Evolutionary conservation across 192 early-diverging fungal genomes (phyloP), one percentile per base, ranked within the genome.

Genomic region (Gamsiella multidivaricata): DNA sequence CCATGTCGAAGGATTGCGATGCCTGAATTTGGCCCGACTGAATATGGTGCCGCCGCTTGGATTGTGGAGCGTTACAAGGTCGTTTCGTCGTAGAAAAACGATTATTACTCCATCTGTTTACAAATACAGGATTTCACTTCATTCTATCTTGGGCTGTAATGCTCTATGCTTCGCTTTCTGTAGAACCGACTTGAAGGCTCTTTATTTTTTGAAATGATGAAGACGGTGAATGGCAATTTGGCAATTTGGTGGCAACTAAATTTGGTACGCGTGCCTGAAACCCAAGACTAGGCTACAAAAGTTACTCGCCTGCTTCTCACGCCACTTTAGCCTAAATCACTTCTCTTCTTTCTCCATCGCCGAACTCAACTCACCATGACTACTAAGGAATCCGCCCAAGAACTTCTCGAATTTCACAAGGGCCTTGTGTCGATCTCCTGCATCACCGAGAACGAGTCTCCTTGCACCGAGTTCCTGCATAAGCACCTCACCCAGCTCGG

Each of bases 391-490:
- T 69, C 66, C 20, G 60, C 60, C 47, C 50, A 78, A 51, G 59
- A 78, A 31, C 60, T 78, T 23, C 64, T 76, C 46, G 65, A 46
- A 31, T 76, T 76, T 43, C 73, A 76, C 73, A 76, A 76, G 65
- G 73, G 65, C 7, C 73, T 76, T 22, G 65, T 78, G 37, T 68
- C 74, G 60, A 69, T 78, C 45, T 61, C 64, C 1, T 76, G 73
- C 73, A 76, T 76, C 49, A 78, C 74, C 45, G 73, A 76, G 53
- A 76, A 76, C 53, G 73, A 76, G 55, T 67, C 65, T 12, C 61
- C 70, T 5, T 61, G 80, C 62, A 81, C 82, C 7, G 42, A 65
- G 10, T 79, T 51, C 60, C 37, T 83, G 11, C 56, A 69, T n/a
- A 5, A 54, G 3, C 54, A 83, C 61, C 67, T 83, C 23, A 68